Conservation (phyloP, 192 early-diverging fungal genomes). For the Mortierella antarctica region DNA sequence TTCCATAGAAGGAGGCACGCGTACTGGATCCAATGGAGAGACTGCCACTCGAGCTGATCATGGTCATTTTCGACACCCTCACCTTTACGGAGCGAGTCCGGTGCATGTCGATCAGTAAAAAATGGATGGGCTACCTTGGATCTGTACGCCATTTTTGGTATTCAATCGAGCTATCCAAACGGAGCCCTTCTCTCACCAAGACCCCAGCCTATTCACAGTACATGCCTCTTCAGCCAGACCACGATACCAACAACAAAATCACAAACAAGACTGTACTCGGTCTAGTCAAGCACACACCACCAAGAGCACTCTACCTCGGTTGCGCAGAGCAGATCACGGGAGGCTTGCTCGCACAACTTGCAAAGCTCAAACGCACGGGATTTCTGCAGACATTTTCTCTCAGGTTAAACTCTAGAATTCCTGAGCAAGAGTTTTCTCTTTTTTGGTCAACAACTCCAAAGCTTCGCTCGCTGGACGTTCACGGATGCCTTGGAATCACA, state of each 20-base stretch:
- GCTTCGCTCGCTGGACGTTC: constrained; percentile 26
- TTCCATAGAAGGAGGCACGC: constrained; percentile 20
- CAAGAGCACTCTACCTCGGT: constrained; percentile 25
- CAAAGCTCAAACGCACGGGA: constrained; percentile 17
- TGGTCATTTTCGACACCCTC: constrained; percentile 23
- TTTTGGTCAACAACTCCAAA: constrained; percentile 41
- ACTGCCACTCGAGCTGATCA: constrained; percentile 34
- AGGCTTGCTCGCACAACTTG: constrained; percentile 16
- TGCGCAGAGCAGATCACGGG: constrained; percentile 23
- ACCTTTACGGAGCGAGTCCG: constrained; percentile 30
- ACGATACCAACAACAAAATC: constrained; percentile 30
- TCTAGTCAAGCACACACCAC: constrained; percentile 22
- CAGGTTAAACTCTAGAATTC: constrained; percentile 24
- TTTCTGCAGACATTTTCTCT: constrained; percentile 22
- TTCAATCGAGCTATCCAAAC: constrained; percentile 29
- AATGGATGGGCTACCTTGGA: constrained; percentile 28
- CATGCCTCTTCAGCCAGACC: constrained; percentile 9
- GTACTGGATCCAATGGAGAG: constrained; percentile 43
- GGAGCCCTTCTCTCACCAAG: neutral
- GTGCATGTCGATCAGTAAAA: constrained; percentile 39
- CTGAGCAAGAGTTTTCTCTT: constrained; percentile 26
- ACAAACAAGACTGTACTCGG: constrained; percentile 35
- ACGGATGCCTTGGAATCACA: constrained; percentile 18
- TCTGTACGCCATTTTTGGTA: constrained; percentile 37
- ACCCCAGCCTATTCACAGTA: constrained; percentile 10